These are phyloP conservation scores for Neolentinus lepideus DNA, from an alignment of 1,284 basidiomycete genomes.

Conservation along the genomic window DNA sequence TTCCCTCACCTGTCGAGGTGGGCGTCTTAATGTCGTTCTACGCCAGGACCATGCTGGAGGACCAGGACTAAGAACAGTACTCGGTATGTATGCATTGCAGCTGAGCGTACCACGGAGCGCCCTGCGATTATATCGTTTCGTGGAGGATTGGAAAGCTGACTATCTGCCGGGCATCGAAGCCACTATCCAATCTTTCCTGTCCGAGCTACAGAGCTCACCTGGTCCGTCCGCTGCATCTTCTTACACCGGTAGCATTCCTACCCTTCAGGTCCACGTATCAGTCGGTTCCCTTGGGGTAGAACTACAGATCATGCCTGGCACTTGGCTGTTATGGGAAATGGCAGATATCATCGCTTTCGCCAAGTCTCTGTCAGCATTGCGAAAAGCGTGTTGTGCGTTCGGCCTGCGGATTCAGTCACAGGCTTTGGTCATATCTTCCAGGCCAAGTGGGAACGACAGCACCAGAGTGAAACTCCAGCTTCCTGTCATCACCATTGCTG, in stretches of 20 bases:
- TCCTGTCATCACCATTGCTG: slow-evolving; percentile 57
- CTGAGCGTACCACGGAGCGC: slow-evolving; percentile 73
- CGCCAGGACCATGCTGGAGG: slow-evolving; percentile 35
- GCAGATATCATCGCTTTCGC: slow-evolving; percentile 40
- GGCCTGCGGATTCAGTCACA: slow-evolving; percentile 63
- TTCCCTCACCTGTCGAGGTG: slow-evolving; percentile 39
- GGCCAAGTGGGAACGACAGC: slow-evolving; percentile 27
- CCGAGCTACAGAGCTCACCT: slow-evolving; percentile 11
- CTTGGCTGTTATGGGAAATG: slow-evolving; percentile 73
- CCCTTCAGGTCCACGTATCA: slow-evolving; percentile 44
- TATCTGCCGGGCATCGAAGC: slow-evolving; percentile 51
- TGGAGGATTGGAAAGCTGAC: slow-evolving; percentile 74
- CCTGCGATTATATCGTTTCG: slow-evolving; percentile 65
- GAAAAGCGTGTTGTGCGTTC: slow-evolving; percentile 36
- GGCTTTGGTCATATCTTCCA: slow-evolving; percentile 53
- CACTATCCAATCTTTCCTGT: slow-evolving; percentile 14
- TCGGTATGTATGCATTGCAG: slow-evolving; percentile 36
- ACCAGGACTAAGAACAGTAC: slow-evolving; percentile 33
- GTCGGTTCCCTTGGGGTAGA: slow-evolving; percentile 44
- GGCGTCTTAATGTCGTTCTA: slow-evolving; percentile 36
- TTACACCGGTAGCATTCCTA: slow-evolving; percentile 2
- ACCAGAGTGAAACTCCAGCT: slow-evolving; percentile 54
- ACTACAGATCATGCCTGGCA: slow-evolving; percentile 78
- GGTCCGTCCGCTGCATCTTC: slow-evolving; percentile 15
- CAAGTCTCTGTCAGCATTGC: slow-evolving; percentile 26